Evolutionary conservation across 352 stramenopile genomes (phyloP), one percentile per base, ranked within the genome.

Genomic region (Phytophthora uliginosa): DNA sequence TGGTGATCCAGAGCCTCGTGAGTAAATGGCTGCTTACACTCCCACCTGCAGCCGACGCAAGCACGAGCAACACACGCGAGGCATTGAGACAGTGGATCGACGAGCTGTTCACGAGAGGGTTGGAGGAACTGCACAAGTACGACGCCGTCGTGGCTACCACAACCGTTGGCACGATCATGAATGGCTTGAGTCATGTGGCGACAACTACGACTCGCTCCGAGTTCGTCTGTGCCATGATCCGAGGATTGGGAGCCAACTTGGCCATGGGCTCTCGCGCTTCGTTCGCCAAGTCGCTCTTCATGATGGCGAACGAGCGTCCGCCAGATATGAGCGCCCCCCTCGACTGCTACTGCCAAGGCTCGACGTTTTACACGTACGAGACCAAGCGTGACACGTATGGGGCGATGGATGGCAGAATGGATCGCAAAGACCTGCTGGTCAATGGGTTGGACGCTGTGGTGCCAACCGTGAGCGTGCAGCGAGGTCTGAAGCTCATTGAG

Each of bases 161-260:
- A 2, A 95, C 97, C 1, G 96, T 99, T 0, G 96, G 96, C 3
- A 98, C 91, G 0, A 97, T 99, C 53, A 86, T 97, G 76, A 98
- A 97, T 59, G 96, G 88, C 0, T 78, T 99, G 7, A 95, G 84
- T 61, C 95, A 99, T 58, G 85, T 99, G 8, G 74, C 85, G 17
- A 76, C 75, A 0, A 86, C 89, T 9, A 88, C 82, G 10, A 95
- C 88, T 3, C 82, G 85, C 12, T 84, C 87, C 9, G 91, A 96
- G 52, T 99, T 99, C 78, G 85, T 98, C 1, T 95, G 89, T 33
- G 93, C 89, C 3, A 82, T 99, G 65, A 92, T 99, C 34, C 84
- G 95, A 22, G 97, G 97, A 1, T 85, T 99, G 3, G 96, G 97
- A 8, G 95, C 95, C 2, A 99, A 99, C 59, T 72, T 99, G 57